Percentiles rank a stretch among this genome's conserved stretches.
These are phyloP conservation scores for Calonectria ilicicola DNA, from an alignment of 2,329 filamentous ascomycete species.

Conservation along the genomic window DNA sequence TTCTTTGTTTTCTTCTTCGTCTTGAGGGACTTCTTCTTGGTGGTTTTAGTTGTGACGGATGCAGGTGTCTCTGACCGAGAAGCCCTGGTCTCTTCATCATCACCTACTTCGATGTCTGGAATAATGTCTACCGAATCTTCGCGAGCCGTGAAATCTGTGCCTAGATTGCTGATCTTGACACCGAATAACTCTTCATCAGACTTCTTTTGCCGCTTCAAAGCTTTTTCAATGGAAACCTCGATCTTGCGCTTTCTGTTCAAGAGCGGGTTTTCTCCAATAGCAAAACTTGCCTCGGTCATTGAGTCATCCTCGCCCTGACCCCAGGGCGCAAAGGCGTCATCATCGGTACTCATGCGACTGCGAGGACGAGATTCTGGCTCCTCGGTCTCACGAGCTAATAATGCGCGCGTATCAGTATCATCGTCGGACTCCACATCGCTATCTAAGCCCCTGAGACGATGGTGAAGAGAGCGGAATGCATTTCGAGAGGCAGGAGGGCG, in stretches of 20 bases:
- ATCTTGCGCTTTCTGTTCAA: conserved; percentile 80
- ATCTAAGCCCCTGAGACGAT: conserved; percentile 72
- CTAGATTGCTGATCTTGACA: conserved; percentile 67
- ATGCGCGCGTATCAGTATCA: conserved; percentile 69
- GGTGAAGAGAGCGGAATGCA: conserved; percentile 83
- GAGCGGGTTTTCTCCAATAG: conserved; percentile 66
- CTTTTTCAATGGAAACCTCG: conserved; percentile 72
- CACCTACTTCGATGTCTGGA: conserved; percentile 59
- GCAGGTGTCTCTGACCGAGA: conserved; percentile 62
- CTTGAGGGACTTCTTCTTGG: conserved; percentile 69
- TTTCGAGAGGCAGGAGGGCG: conserved; percentile 69
- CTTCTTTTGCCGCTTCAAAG: conserved; percentile 85
- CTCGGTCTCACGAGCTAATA: conserved; percentile 81
- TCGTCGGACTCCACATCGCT: conserved; percentile 90
- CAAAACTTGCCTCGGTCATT: conserved; percentile 79
- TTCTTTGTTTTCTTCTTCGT: conserved; percentile 84
- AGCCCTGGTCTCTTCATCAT: conserved; percentile 56
- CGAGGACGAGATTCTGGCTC: conserved; percentile 85
- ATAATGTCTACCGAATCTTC: conserved; percentile 63
- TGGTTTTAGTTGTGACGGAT: conserved; percentile 56
- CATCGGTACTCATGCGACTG: conserved; percentile 78
- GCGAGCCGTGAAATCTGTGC: conserved; percentile 60
- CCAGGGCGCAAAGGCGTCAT: conserved; percentile 61
- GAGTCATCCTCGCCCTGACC: conserved; percentile 71
- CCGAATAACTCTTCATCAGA: conserved; percentile 83